Evolutionary conservation across 2,329 filamentous ascomycete genomes (phyloP), one percentile per base, ranked within the genome.

Genomic region (Phialophora chinensis): DNA sequence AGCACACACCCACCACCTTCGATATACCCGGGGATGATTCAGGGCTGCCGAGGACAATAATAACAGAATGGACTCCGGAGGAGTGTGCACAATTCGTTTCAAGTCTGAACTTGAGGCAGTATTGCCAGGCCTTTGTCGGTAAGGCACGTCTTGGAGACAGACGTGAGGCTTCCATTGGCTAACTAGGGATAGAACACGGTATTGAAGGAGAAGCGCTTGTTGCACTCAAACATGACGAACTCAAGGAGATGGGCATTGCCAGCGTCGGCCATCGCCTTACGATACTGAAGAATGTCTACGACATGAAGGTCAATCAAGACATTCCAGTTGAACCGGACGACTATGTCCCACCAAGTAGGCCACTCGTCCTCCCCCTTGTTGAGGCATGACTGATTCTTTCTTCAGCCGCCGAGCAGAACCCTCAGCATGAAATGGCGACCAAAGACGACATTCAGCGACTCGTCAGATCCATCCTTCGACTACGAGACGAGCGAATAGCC

Each of bases 191-290:
- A 95, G 95, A 97, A 75, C 96, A 99, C 76, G 93, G 92, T 70
- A 96, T 99, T 73, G 90, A 93, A 44, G 95, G 95, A 71, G 93
- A 98, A 77, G 94, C 92, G 60, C 83, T 99, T 69, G 88, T 97
- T 65, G 92, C 92, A 49, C 82, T 99, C 70, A 90, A 91, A 70
- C 95, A 98, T 77, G 91, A 96, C 65, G 94, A 98, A 77, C 83
- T 99, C 73, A 97, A 96, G 79, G 92, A 96, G 76, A 94, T 98
- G 89, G 93, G 93, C 56, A 91, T 99, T 71, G 84, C 85, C 69
- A 98, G 94, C 80, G 92, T 97, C 56, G 95, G 95, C 49, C 95
- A 99, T 81, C 90, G 95, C 67, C 84, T 99, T 74, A 96, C 93
- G 25, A 96, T 99, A 65, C 85, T 99, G 66, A 98, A 97, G 81